Percentiles rank a stretch among this genome's conserved stretches.
These are phyloP conservation scores for Phyllostachys edulis DNA, from an alignment of 176 grass and related monocot genomes.

Conservation along the genomic window DNA sequence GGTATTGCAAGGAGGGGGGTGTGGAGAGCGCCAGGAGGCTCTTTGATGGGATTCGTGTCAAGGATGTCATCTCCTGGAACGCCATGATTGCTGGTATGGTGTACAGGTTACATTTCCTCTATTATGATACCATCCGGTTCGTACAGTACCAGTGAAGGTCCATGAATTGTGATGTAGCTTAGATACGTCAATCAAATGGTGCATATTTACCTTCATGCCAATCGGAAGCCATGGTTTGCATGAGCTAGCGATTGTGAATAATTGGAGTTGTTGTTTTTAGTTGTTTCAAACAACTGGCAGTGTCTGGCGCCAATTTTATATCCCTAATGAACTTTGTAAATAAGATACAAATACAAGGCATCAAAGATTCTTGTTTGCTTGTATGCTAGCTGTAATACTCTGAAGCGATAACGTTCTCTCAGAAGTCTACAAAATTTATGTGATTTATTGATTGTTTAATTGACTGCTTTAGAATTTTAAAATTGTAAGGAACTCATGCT, in stretches of 20 bases:
- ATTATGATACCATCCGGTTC: neutral
- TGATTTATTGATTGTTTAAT: neutral
- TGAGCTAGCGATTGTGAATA: neutral
- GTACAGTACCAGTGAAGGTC: neutral
- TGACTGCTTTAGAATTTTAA: neutral
- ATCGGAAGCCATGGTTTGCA: neutral
- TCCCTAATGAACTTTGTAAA: neutral
- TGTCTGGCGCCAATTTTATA: neutral
- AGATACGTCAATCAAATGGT: neutral
- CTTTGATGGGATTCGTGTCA: slow-evolving; percentile 60
- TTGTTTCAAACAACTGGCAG: neutral
- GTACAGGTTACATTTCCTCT: neutral
- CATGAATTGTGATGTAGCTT: slow-evolving; percentile 1
- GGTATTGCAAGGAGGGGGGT: slow-evolving; percentile 62
- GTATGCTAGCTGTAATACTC: neutral
- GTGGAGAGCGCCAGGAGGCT: slow-evolving; percentile 48
- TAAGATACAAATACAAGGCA: slow-evolving; percentile 3
- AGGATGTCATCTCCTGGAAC: slow-evolving; percentile 81
- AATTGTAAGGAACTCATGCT: neutral
- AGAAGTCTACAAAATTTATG: neutral
- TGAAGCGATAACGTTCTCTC: neutral
- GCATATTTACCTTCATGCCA: neutral
- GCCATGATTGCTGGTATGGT: slow-evolving; percentile 60
- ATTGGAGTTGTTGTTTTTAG: neutral
- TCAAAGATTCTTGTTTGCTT: neutral